Conservation (phyloP, 1,139 yeast species). For the Geotrichum aggregatum region DNA sequence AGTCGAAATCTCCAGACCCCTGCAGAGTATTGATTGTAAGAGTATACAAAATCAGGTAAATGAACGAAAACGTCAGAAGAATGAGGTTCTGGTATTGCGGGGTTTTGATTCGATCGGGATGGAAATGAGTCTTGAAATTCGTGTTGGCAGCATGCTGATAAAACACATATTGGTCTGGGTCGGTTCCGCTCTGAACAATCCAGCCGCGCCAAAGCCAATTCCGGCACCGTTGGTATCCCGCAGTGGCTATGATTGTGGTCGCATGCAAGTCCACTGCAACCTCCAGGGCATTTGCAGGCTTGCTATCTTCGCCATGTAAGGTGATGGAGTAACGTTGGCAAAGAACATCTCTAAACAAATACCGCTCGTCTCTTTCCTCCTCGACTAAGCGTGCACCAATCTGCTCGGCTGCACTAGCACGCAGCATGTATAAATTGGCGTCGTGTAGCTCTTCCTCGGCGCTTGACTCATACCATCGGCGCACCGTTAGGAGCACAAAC, state of each 20-base stretch:
- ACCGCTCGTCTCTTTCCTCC: constrained; percentile 52
- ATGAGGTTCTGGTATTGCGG: constrained; percentile 75
- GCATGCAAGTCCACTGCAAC: constrained; percentile 84
- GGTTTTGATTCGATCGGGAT: constrained; percentile 78
- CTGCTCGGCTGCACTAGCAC: constrained; percentile 68
- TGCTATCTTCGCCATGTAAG: constrained; percentile 57
- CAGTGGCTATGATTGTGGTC: constrained; percentile 67
- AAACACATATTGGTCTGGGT: constrained; percentile 60
- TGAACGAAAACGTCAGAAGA: constrained; percentile 63
- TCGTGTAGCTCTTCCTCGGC: constrained; percentile 61
- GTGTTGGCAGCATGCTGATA: constrained; percentile 59
- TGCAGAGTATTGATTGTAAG: constrained; percentile 54
- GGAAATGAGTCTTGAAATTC: constrained; percentile 60
- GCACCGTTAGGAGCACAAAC: constrained; percentile 68
- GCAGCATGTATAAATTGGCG: constrained; percentile 54
- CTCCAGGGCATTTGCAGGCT: constrained; percentile 70
- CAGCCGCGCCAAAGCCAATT: constrained; percentile 93
- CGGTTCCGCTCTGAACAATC: constrained; percentile 72
- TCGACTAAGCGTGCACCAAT: constrained; percentile 71
- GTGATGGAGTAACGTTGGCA: constrained; percentile 71
- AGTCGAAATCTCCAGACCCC: constrained; percentile 39
- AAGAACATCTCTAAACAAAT: constrained; percentile 68
- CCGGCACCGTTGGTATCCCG: constrained; percentile 81
- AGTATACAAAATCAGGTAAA: constrained; percentile 61
- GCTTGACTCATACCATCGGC: constrained; percentile 70